Conservation (phyloP, 306 rosid genomes). For the Sicyos edulis region DNA sequence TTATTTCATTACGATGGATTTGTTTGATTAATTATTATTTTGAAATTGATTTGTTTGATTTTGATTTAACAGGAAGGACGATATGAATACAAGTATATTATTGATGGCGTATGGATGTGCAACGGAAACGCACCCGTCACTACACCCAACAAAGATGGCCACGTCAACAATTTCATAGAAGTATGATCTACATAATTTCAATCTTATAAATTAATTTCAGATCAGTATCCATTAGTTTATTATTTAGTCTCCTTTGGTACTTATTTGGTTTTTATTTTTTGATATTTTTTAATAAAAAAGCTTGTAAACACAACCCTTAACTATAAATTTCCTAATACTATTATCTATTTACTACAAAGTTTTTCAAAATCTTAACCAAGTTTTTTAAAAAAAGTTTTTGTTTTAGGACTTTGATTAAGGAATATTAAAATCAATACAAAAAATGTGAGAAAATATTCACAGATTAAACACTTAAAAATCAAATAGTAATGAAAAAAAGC, state of each 20-base stretch:
- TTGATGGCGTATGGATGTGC: constrained; percentile 74
- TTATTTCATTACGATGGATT: not conserved
- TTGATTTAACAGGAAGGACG: constrained; percentile 65
- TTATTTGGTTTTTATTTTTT: too few species aligned
- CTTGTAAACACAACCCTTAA: too few species aligned
- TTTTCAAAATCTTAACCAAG: too few species aligned
- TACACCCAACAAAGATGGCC: constrained; percentile 74
- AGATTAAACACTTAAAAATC: too few species aligned
- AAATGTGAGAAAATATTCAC: too few species aligned
- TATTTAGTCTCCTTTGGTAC: not conserved
- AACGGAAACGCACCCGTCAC: constrained; percentile 42
- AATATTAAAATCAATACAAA: too few species aligned
- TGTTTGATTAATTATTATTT: not conserved
- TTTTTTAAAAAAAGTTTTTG: too few species aligned
- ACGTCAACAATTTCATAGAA: constrained; percentile 65
- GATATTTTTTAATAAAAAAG: too few species aligned
- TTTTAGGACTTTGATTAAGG: too few species aligned
- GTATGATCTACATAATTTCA: constrained; percentile 41
- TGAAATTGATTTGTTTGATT: not conserved
- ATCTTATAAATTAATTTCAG: not conserved
- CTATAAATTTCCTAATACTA: too few species aligned
- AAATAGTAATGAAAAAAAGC: too few species aligned
- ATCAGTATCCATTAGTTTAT: not conserved
- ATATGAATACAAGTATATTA: constrained; percentile 85
- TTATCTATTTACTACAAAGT: too few species aligned